Conservation (phyloP, 768 basidiomycete genomes). For the Gymnopilus junonius region DNA sequence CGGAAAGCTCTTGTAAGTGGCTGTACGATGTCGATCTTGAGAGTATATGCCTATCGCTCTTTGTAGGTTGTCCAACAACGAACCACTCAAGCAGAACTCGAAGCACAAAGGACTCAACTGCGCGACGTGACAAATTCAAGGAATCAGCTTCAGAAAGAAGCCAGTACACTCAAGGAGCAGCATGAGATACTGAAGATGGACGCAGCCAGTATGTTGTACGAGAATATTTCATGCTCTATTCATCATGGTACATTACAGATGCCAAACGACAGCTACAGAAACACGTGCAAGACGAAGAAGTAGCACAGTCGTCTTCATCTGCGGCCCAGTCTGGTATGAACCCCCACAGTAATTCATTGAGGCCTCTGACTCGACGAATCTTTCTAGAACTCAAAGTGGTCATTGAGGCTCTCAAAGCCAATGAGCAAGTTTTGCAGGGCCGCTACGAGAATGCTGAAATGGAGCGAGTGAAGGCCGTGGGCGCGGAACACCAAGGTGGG, state of each 20-base stretch:
- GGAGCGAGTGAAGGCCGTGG: conserved; percentile 63
- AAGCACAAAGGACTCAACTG: conserved; percentile 64
- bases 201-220: conserved; percentile 49
- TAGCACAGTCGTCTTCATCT: conserved; percentile 59
- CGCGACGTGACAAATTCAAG: conserved; percentile 60
- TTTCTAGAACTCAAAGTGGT: conserved; percentile 59
- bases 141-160: conserved; percentile 61
- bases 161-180: conserved; percentile 55
- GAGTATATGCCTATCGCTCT: neutral
- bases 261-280: conserved; percentile 62
- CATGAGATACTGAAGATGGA: conserved; percentile 65
- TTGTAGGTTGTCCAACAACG: conserved; percentile 68
- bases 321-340: conserved; percentile 60
- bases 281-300: conserved; percentile 66
- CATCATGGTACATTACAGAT: conserved; percentile 37
- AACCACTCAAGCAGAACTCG: conserved; percentile 64
- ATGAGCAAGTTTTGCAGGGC: conserved; percentile 59
- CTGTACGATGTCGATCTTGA: neutral
- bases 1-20: conserved; percentile 65
- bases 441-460: conserved; percentile 73
- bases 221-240: neutral
- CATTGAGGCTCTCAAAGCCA: conserved; percentile 67
- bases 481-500: conserved; percentile 65
- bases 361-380: conserved; percentile 1
- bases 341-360: neutral